phyloP scores from a whole-genome alignment of 306 rosid genomes.

The Begonia masoniana region DNA sequence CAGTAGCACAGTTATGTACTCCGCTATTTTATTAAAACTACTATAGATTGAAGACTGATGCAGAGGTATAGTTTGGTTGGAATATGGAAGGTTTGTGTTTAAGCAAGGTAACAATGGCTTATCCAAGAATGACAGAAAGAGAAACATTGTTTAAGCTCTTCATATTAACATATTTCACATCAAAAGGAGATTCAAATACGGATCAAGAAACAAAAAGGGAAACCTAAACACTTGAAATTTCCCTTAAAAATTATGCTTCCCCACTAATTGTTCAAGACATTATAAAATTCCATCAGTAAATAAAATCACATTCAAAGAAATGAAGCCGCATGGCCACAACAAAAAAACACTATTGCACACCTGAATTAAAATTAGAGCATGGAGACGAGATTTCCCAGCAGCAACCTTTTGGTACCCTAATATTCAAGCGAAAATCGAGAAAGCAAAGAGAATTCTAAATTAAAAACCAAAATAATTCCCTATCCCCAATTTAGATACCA shows the following conservation, averaged over 20 bases:
- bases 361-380: constrained; percentile 33
- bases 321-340: neutral
- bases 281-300: neutral
- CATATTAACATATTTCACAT: neutral
- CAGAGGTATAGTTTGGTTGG: no score
- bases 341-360: constrained; percentile 13
- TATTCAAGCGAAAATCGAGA: neutral
- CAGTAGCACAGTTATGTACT: no score
- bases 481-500: neutral
- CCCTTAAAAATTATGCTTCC: no score
- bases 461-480: neutral
- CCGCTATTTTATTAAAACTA: no score
- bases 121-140: no score
- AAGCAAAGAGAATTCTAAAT: neutral
- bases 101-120: no score
- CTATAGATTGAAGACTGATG: no score
- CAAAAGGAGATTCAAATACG: neutral
- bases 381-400: constrained; percentile 48
- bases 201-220: neutral
- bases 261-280: no score
- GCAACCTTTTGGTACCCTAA: constrained; percentile 82
- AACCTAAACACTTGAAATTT: no score
- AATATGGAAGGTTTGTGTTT: no score
- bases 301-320: neutral
- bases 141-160: no score